phyloP scores from a whole-genome alignment of 2,329 filamentous ascomycete genomes.

The Arthroderma uncinatum region DNA sequence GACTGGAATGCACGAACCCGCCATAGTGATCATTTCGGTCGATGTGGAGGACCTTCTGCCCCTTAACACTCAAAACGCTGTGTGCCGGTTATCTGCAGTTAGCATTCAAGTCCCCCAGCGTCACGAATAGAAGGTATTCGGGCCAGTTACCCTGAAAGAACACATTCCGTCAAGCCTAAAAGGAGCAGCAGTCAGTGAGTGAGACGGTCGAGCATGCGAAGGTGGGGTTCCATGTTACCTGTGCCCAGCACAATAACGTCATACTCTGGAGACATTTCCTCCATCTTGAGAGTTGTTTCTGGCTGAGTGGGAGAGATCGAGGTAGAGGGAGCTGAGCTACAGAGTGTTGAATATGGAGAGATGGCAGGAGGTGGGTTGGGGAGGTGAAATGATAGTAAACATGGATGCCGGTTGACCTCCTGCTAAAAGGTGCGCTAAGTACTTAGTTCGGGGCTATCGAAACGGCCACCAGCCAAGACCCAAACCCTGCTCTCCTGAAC shows the following conservation, averaged over 20 bases:
- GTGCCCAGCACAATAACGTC: constrained; percentile 98
- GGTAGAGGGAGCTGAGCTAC: neutral
- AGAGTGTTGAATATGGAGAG: neutral
- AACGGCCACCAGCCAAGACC: neutral
- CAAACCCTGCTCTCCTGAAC: too few species aligned
- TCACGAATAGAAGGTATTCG: neutral
- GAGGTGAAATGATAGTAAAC: neutral
- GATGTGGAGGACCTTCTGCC: constrained; percentile 97
- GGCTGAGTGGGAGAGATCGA: neutral
- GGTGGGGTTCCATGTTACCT: constrained; percentile 48
- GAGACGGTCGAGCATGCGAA: constrained; percentile 11
- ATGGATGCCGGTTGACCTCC: neutral
- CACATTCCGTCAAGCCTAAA: constrained; percentile 91
- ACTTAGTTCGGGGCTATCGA: neutral
- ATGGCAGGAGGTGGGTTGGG: neutral
- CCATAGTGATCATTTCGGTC: constrained; percentile 98
- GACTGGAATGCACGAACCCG: constrained; percentile 53
- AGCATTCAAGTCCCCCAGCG: neutral
- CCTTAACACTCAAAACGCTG: constrained; percentile 93
- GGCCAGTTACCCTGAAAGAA: constrained; percentile 74
- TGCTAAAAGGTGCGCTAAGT: neutral
- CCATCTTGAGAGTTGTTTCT: constrained; percentile 50
- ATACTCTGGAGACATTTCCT: constrained; percentile 96
- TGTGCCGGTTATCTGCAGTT: constrained; percentile 8
- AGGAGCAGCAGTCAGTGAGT: constrained; percentile 22